Conservation (phyloP, 2,329 filamentous ascomycete species). For the Xylariomycetidae sp. region DNA sequence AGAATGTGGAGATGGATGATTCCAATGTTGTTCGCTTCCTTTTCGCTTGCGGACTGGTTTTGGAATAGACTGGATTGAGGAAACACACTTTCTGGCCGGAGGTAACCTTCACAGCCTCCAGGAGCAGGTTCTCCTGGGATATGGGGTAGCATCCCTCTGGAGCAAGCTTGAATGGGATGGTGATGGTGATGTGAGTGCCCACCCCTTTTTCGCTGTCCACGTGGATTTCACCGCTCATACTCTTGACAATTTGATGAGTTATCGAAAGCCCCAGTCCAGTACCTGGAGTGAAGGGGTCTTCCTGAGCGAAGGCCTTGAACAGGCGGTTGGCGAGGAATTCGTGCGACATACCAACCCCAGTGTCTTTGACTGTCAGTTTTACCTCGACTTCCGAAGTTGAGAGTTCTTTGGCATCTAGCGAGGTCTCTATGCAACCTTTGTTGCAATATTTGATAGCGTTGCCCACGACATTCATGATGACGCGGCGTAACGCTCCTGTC, state of each 20-base stretch:
- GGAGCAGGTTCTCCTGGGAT: not conserved
- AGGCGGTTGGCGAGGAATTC: conserved; percentile 51
- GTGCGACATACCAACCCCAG: conserved; percentile 54
- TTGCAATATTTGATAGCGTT: conserved; percentile 59
- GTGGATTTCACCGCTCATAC: conserved; percentile 50
- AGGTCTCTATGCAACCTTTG: conserved; percentile 42
- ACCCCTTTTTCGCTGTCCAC: conserved; percentile 45
- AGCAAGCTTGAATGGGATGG: conserved; percentile 28
- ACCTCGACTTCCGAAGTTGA: conserved; percentile 16
- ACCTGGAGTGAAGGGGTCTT: conserved; percentile 50
- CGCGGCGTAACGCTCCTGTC: conserved; percentile 34
- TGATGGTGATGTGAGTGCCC: conserved; percentile 48
- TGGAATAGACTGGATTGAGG: conserved; percentile 5
- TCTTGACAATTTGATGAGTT: conserved; percentile 49
- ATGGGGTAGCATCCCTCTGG: not conserved
- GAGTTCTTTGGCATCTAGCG: conserved; percentile 20
- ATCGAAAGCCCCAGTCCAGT: conserved; percentile 57
- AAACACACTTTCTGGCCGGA: conserved; percentile 11
- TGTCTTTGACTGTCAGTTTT: conserved; percentile 46
- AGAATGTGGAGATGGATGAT: conserved; percentile 11
- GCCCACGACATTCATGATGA: conserved; percentile 58
- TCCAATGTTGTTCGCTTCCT: conserved; percentile 5
- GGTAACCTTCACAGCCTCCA: conserved; percentile 25
- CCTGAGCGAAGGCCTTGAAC: conserved; percentile 55
- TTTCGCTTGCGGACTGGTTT: not conserved